Conservation (phyloP, 179 eudicot genomes). For the Spinacia oleracea region DNA sequence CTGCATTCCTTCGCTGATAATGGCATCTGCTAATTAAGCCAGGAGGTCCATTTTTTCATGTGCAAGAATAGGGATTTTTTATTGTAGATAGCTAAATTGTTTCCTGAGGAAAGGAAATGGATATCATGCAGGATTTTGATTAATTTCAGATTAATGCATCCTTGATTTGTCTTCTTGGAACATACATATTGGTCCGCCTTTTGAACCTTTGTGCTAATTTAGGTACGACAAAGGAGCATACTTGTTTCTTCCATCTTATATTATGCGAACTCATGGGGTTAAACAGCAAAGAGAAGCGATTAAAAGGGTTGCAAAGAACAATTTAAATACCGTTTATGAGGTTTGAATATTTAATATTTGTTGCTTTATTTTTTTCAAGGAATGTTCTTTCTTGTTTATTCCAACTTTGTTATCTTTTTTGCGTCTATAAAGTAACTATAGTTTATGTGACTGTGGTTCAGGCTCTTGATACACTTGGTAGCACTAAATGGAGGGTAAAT, state of each 20-base stretch:
- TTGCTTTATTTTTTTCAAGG: neutral
- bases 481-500: conserved; percentile 90
- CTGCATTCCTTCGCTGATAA: neutral
- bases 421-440: neutral
- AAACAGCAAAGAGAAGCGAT: conserved; percentile 80
- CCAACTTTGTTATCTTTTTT: neutral
- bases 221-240: conserved; percentile 89
- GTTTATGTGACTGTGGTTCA: conserved; percentile 27
- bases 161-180: neutral
- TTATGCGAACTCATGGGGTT: conserved; percentile 95
- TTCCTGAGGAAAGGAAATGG: neutral
- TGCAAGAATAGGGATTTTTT: conserved; percentile 1
- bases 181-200: neutral
- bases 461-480: conserved; percentile 97
- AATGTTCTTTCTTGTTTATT: neutral
- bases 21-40: neutral
- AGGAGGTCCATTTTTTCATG: neutral
- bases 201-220: conserved; percentile 20
- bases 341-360: conserved; percentile 34
- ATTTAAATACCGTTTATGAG: conserved; percentile 70
- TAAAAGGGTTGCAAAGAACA: conserved; percentile 49
- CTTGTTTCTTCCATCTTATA: conserved; percentile 81
- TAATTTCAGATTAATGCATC: neutral
- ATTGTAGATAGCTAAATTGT: neutral
- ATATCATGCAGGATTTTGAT: neutral